Base-by-base conservation (phyloP, 306 rosid species). In the Fragaria vesca region DNA sequence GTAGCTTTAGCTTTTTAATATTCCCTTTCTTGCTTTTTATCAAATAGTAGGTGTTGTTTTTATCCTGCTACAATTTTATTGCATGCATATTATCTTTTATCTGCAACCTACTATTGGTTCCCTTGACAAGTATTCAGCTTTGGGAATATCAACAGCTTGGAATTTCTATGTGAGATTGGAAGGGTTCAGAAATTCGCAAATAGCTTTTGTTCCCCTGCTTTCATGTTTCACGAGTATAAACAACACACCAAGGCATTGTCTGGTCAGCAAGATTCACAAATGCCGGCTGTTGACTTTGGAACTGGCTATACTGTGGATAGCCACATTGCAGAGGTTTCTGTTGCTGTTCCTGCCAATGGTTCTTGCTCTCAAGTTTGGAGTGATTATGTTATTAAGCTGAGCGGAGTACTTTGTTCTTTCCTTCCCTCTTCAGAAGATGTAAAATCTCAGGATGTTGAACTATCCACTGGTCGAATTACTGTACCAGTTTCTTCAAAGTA, bases 131-230 rank as follows among this genome's bases (percentile, higher is more conserved):
- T 54, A 30, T 75, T 73, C 84, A 95, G 99, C 82, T 93, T 82
- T 81, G 97, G 97, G 62, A 95, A 91, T 77, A 72, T 83, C 68
- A 85, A 81, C 91, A 93, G 87, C 80, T 79, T 95, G 96, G 96
- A 91, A 76, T 95, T 93, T 89, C 91, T 95, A 57, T 91, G 90
- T 79, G 97, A 95, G 86, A 91, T 89, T 83, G 99, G 99, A 74
- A 88, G 99, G 78, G 90, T 88, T 74, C 99, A 95, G 66, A 95
- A 95, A 83, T 91, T 93, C 71, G 97, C 99, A 77, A 93, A 88
- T 87, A 95, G 99, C 83, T 90, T 93, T 87, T 95, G 99, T 74
- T 93, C 94, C 28, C 97, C 96, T 15, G 96, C 97, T 75, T 95
- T 91, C 89, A 83, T 85, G 76, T 90, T 93, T 88, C 96, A 93